A percentile compares a stretch with the other conserved stretches of the same genome.
phyloP scores from a whole-genome alignment of 208 protist species.

The Blastocrithidia nonstop region DNA sequence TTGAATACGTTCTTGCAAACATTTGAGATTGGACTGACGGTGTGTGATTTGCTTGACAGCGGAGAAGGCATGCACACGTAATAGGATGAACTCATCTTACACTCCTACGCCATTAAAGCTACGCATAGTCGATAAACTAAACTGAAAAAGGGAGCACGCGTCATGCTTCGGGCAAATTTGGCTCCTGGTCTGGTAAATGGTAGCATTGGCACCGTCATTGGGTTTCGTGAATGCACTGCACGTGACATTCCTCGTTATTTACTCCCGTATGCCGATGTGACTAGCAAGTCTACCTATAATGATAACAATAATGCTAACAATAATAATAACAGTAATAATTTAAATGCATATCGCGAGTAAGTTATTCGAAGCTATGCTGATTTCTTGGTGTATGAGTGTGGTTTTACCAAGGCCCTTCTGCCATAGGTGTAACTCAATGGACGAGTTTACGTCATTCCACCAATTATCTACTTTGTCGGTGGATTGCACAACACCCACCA shows the following conservation, averaged over 20 bases:
- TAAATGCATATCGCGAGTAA: conserved; percentile 11
- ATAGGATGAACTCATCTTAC: conserved; percentile 46
- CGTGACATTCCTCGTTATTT: conserved; percentile 32
- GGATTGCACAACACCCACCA: conserved; percentile 57
- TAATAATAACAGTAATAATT: too few species aligned
- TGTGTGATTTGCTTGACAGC: conserved; percentile 37
- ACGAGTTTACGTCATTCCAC: conserved; percentile 30
- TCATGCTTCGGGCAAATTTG: conserved; percentile 79
- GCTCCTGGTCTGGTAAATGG: conserved; percentile 64
- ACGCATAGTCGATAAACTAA: conserved; percentile 26
- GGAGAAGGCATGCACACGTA: conserved; percentile 67
- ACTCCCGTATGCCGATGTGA: conserved; percentile 8
- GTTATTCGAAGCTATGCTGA: conserved; percentile 36
- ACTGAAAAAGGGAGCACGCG: conserved; percentile 57
- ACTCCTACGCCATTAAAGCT: conserved; percentile 34
- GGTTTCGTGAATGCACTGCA: conserved; percentile 30
- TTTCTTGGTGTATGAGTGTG: conserved; percentile 47
- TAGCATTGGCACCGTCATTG: conserved; percentile 69
- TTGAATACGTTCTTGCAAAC: conserved; percentile 6
- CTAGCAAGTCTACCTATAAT: too few species aligned
- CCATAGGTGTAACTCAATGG: conserved; percentile 68
- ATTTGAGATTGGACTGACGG: conserved; percentile 8
- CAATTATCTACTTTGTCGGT: conserved; percentile 44
- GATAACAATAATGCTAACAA: too few species aligned
- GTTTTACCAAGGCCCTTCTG: conserved; percentile 25